Percentiles rank a stretch among this genome's conserved stretches.
Evolutionary conservation across 2,329 filamentous ascomycete genomes (phyloP).

Genomic region (Claviceps cyperi): DNA sequence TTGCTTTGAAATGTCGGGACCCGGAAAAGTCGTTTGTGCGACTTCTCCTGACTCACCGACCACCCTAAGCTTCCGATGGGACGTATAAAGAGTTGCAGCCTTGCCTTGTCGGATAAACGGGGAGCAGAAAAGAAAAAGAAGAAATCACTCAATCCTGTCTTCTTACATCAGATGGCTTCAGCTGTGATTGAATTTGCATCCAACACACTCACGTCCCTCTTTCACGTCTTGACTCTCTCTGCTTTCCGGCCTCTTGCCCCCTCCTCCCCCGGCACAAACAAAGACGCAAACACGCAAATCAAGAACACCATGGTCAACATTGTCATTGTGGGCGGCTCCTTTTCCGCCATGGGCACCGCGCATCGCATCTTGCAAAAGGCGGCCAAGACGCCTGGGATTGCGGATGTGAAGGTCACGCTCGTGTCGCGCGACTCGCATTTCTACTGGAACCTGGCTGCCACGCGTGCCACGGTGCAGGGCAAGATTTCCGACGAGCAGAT

Average conservation of each 20-base stretch:
- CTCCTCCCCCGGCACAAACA: neutral
- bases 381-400: neutral
- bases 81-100: too few relatives aligned
- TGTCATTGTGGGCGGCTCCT: neutral
- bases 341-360: neutral
- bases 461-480: conserved; percentile 37
- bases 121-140: neutral
- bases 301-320: neutral
- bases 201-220: neutral
- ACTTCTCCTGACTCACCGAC: too few relatives aligned
- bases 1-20: too few relatives aligned
- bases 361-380: conserved; percentile 1
- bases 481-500: conserved; percentile 31
- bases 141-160: neutral
- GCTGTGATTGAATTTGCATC: neutral
- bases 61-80: too few relatives aligned
- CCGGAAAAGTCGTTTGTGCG: too few relatives aligned
- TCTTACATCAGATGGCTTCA: neutral
- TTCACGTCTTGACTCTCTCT: neutral
- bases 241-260: neutral
- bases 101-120: neutral
- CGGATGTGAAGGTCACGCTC: neutral
- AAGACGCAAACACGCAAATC: neutral
- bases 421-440: conserved; percentile 23
- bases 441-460: conserved; percentile 34